These are phyloP conservation scores for Leishmania aethiopica DNA, from an alignment of 208 protist genomes.

Conservation along the genomic window DNA sequence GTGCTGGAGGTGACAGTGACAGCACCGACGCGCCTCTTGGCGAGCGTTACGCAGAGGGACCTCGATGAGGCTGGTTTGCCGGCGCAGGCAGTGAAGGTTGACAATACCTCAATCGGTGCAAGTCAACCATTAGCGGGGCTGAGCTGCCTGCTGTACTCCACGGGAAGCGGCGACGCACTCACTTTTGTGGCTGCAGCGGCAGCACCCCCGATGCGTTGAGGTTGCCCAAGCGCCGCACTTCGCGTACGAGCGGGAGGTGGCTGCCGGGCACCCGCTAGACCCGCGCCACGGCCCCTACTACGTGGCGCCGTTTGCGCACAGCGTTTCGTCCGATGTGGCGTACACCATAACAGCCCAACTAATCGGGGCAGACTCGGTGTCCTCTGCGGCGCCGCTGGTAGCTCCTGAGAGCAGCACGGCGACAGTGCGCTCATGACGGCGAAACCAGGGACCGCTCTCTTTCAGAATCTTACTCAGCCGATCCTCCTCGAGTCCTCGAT, in stretches of 20 bases:
- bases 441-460: not conserved
- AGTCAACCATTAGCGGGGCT: not conserved
- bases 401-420: not conserved
- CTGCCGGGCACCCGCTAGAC: conserved; percentile 33
- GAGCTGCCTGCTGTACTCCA: conserved; percentile 14
- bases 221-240: conserved; percentile 27
- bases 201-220: conserved; percentile 22
- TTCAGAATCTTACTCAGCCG: not conserved
- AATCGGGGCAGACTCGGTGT: not conserved
- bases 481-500: conserved; percentile 10
- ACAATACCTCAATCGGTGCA: not conserved
- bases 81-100: not conserved
- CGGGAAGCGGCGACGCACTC: not conserved
- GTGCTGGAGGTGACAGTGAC: conserved; percentile 51
- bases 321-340: conserved; percentile 4
- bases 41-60: conserved; percentile 45
- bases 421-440: conserved; percentile 11
- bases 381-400: not conserved
- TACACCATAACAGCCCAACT: conserved; percentile 18
- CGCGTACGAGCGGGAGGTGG: conserved; percentile 42
- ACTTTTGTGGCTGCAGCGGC: conserved; percentile 11
- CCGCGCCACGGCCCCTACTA: conserved; percentile 52
- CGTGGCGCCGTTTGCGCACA: conserved; percentile 35
- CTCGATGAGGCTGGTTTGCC: not conserved
- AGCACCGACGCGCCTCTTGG: conserved; percentile 32